These are phyloP conservation scores for Linum usitatissimum DNA, from an alignment of 345 rosid species.

Conservation along the genomic window DNA sequence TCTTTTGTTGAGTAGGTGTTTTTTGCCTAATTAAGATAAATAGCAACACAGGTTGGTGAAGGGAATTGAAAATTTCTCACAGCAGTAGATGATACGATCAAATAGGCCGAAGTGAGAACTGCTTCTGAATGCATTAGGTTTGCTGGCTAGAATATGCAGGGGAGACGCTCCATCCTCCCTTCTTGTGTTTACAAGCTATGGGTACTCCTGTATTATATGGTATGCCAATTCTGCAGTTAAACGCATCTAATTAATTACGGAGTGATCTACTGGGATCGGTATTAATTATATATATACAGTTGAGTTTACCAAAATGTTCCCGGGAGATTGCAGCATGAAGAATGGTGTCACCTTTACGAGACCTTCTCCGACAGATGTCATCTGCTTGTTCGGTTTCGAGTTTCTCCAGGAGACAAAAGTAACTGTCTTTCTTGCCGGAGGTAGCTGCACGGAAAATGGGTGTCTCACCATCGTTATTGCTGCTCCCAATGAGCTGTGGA, in stretches of 20 bases:
- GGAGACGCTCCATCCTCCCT: constrained; percentile 11
- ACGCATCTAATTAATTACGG: no score
- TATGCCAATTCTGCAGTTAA: constrained; percentile 15
- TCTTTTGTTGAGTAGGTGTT: neutral
- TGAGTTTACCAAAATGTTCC: constrained; percentile 16
- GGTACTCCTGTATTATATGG: constrained; percentile 4
- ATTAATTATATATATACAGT: no score
- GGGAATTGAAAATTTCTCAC: constrained; percentile 7
- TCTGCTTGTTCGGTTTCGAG: neutral
- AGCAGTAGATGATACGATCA: constrained; percentile 10
- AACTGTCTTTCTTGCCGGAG: constrained; percentile 15
- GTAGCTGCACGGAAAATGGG: constrained; percentile 20
- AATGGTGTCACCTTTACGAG: constrained; percentile 14
- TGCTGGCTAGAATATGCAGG: constrained; percentile 14
- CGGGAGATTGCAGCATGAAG: constrained; percentile 23
- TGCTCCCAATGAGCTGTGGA: neutral
- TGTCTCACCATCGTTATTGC: constrained; percentile 12
- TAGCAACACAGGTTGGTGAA: neutral
- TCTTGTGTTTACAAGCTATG: constrained; percentile 4
- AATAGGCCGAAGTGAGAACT: constrained; percentile 7
- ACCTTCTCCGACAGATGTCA: neutral
- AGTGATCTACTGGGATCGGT: no score
- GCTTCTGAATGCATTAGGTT: constrained; percentile 16
- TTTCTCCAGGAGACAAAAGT: constrained; percentile 6
- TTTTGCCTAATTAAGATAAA: neutral